Evolutionary conservation across 352 stramenopile species (phyloP), one percentile per base, ranked within the genome.

Genomic region (Phytopythium helicoides): DNA sequence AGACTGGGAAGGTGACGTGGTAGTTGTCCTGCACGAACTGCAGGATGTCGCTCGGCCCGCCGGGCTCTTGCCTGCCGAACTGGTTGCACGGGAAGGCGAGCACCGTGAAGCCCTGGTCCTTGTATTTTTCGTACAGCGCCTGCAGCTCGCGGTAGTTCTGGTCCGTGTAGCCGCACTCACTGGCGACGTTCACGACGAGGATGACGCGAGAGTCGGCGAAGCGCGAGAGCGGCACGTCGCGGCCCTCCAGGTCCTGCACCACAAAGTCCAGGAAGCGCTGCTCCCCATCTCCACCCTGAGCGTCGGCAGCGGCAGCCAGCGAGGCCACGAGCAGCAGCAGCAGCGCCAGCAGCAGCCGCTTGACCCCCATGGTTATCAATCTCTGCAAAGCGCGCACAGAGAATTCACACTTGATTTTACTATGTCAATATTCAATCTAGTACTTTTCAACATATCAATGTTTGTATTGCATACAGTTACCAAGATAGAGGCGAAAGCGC

Each of bases 21-120:
- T 92, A 92, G 16, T 72, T 72, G 12, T 87, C 71, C 52, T 86
- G 56, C 0, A 80, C 74, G 55, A 95, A 97, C 34, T 80, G 60
- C 52, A 90, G 52, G 60, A 96, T 95, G 34, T 92, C 68, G 7
- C 68, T 57, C 9, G 85, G 47, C 1, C 63, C 75, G 26, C 81
- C 71, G 6, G 87, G 80, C 66, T 98, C 92, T 66, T 98, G 91
- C 10, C 70, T 52, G 16, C 91, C 93, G 68, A 98, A 98, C 64
- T 98, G 95, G 71, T 98, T 98, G 82, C 95, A 98, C 7, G 95
- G 95, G 72, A 98, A 98, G 18, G 76, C 91, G 33, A 98, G 65
- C 59, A 98, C 92, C 63, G 83, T 81, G 36, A 98, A 75, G 1
- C 84, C 84, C 38, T 73, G 48, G 23, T 68, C 47, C 41, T 87